phyloP scores from a whole-genome alignment of 2,329 filamentous ascomycete genomes.

The Fusarium burgessii region DNA sequence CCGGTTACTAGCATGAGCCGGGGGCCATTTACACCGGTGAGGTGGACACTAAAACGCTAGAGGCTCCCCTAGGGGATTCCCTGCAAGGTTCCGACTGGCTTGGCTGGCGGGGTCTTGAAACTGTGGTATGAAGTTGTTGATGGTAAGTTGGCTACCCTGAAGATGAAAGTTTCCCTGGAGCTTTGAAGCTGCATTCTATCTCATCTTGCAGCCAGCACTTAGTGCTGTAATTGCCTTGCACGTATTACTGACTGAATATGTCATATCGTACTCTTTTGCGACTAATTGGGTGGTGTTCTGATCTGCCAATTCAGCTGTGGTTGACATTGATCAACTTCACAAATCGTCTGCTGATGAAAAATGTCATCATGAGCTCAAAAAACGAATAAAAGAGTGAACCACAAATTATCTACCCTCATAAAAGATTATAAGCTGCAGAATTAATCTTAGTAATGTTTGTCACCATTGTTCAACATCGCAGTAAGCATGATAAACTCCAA shows the following conservation, averaged over 20 bases:
- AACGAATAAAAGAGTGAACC: too few species aligned
- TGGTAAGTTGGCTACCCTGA: conserved; percentile 3
- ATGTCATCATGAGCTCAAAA: neutral
- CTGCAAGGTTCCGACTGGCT: conserved; percentile 23
- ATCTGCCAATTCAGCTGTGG: too few species aligned
- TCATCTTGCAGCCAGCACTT: too few species aligned
- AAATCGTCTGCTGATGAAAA: neutral
- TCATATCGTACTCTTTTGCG: too few species aligned
- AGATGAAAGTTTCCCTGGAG: neutral
- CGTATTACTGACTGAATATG: too few species aligned
- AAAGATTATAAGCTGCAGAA: neutral
- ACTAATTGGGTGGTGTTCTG: too few species aligned
- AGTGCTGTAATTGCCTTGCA: neutral
- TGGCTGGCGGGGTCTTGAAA: conserved; percentile 4
- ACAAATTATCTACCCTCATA: accelerated
- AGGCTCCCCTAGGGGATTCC: conserved; percentile 14
- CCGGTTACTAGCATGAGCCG: conserved; percentile 33
- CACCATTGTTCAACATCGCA: neutral
- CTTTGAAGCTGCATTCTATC: neutral
- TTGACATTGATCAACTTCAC: too few species aligned
- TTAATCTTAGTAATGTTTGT: neutral
- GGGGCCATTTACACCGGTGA: conserved; percentile 21
- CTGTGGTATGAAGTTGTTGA: neutral
- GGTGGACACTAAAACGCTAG: conserved; percentile 40
- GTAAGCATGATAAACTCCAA: conserved; percentile 13